A percentile compares a stretch with the other conserved stretches of the same genome.
phyloP scores from a whole-genome alignment of 148 eudicot genomes.

The Vaccinium myrtillus region DNA sequence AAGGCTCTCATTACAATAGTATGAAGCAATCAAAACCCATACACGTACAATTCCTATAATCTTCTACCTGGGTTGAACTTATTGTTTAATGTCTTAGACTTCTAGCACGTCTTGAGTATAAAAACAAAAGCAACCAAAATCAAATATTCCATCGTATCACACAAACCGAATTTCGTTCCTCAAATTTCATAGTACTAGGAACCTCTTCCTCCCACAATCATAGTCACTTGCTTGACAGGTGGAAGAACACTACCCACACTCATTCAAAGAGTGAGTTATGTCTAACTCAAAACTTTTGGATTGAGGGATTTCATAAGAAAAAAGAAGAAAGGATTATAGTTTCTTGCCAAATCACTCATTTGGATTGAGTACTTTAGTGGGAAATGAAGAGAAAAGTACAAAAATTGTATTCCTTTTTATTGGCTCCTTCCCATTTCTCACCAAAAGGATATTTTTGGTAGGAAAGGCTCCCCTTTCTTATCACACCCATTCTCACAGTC shows the following conservation, averaged over 20 bases:
- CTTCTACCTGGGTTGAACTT: not conserved
- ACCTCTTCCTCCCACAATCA: too few relatives aligned
- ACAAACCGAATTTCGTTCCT: not conserved
- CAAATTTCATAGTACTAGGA: not conserved
- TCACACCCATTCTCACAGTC: too few relatives aligned
- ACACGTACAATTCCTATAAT: not conserved
- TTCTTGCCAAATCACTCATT: too few relatives aligned
- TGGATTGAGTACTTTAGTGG: too few relatives aligned
- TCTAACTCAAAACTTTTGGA: not conserved
- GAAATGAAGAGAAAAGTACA: too few relatives aligned
- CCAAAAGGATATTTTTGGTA: too few relatives aligned
- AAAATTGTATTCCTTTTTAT: too few relatives aligned
- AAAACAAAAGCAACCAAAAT: not conserved
- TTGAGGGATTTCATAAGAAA: too few relatives aligned
- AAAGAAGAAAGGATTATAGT: too few relatives aligned
- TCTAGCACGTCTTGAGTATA: not conserved
- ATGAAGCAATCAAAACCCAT: not conserved
- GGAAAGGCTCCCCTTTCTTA: too few relatives aligned
- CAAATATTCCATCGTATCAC: not conserved
- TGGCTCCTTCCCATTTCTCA: too few relatives aligned
- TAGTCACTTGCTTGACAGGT: not conserved
- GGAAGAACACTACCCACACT: not conserved
- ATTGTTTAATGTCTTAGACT: not conserved
- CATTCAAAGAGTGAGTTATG: not conserved
- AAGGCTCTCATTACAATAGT: not conserved